Evolutionary conservation across 352 stramenopile genomes (phyloP).

Genomic region (Phytophthora colocasiae): DNA sequence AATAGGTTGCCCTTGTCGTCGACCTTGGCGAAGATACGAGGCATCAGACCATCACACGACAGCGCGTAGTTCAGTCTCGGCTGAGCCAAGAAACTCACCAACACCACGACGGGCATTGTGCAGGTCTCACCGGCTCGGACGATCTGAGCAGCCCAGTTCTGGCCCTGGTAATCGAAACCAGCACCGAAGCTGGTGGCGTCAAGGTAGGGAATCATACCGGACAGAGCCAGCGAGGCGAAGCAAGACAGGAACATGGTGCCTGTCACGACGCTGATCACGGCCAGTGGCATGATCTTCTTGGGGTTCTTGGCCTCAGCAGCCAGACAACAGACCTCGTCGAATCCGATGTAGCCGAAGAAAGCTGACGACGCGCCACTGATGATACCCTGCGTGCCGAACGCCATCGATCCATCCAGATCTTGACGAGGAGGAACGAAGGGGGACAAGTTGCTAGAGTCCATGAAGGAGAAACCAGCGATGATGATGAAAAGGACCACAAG

Average conservation of each 20-base stretch:
- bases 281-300: constrained; percentile 76
- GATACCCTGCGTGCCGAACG: constrained; percentile 66
- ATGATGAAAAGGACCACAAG: constrained; percentile 94
- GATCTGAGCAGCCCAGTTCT: constrained; percentile 59
- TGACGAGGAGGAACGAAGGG: constrained; percentile 78
- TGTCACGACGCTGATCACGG: constrained; percentile 83
- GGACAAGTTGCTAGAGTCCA: constrained; percentile 82
- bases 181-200: constrained; percentile 47
- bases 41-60: constrained; percentile 93
- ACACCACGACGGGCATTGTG: constrained; percentile 90
- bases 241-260: constrained; percentile 78
- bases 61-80: constrained; percentile 94
- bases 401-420: constrained; percentile 27
- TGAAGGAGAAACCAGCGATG: constrained; percentile 83
- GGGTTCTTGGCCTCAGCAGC: constrained; percentile 83
- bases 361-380: constrained; percentile 83
- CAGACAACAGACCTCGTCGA: constrained; percentile 95
- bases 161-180: constrained; percentile 52
- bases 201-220: constrained; percentile 69
- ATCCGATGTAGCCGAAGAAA: constrained; percentile 96
- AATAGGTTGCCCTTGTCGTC: constrained; percentile 86
- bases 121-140: constrained; percentile 37
- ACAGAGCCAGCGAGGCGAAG: constrained; percentile 87
- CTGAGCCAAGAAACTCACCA: constrained; percentile 94
- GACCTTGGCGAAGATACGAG: constrained; percentile 89